These are phyloP conservation scores for Debaryomyces psychrophilus DNA, from an alignment of 1,139 yeast species.

Conservation along the genomic window DNA sequence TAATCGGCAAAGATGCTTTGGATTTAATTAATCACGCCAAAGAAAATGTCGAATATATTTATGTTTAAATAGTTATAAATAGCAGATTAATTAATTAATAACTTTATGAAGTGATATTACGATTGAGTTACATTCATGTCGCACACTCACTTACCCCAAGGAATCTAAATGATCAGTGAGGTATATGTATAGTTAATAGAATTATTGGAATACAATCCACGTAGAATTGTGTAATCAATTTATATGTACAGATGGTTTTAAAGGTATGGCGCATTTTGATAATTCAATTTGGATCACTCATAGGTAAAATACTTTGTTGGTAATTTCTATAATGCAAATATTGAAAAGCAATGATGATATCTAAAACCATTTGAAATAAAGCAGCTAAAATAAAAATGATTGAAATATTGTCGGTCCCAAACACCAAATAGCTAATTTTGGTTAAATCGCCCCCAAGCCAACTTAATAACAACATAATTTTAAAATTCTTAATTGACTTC, in stretches of 20 bases:
- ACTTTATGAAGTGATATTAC: not conserved
- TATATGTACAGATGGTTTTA: not conserved
- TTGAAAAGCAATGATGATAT: constrained; percentile 74
- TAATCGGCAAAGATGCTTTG: constrained; percentile 50
- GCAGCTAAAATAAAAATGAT: constrained; percentile 76
- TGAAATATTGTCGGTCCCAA: constrained; percentile 73
- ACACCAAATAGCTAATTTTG: constrained; percentile 70
- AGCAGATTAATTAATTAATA: constrained; percentile 3
- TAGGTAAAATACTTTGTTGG: constrained; percentile 12
- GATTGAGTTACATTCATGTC: not conserved
- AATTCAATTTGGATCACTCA: not conserved
- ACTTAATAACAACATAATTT: constrained; percentile 69
- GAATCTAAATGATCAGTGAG: not conserved
- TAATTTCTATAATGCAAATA: constrained; percentile 55
- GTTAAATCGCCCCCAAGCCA: constrained; percentile 91
- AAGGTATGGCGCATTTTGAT: not conserved
- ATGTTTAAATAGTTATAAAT: constrained; percentile 20
- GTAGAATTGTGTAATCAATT: not conserved
- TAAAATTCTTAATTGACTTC: constrained; percentile 76
- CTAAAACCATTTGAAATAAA: constrained; percentile 76
- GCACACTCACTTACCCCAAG: too few relatives aligned
- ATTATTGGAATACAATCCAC: not conserved
- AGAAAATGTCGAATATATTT: constrained; percentile 69
- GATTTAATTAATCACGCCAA: constrained; percentile 74
- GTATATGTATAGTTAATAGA: not conserved